Evolutionary conservation across 768 basidiomycete species (phyloP).

Genomic region (Pleurotus ostreatus): DNA sequence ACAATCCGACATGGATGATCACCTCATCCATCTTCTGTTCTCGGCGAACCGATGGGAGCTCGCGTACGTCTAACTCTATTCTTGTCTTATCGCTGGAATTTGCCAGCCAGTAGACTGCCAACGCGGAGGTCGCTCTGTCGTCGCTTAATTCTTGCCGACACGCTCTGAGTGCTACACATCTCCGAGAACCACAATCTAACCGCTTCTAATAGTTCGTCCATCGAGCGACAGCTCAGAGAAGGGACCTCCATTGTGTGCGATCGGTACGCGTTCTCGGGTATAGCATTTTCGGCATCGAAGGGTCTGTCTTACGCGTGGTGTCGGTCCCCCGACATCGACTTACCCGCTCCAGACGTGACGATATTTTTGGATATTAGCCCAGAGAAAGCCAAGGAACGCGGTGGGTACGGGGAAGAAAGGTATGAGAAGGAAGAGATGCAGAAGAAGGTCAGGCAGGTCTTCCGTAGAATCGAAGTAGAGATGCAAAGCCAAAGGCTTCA

Average conservation of each 20-base stretch:
- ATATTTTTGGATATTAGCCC: conserved; percentile 84
- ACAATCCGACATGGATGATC: conserved; percentile 85
- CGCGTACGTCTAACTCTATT: conserved; percentile 46
- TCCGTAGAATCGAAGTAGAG: conserved; percentile 54
- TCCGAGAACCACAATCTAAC: background rate
- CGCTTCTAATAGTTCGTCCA: conserved; percentile 42
- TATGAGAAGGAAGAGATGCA: conserved; percentile 85
- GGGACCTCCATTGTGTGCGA: conserved; percentile 85
- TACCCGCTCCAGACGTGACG: conserved; percentile 86
- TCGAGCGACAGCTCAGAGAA: conserved; percentile 49
- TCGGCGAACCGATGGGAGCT: conserved; percentile 97
- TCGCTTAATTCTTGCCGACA: background rate
- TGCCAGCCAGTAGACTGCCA: background rate
- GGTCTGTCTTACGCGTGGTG: conserved; percentile 81
- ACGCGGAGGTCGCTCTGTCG: background rate
- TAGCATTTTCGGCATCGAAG: conserved; percentile 79
- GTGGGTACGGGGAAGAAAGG: conserved; percentile 82
- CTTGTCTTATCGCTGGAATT: background rate
- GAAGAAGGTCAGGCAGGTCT: conserved; percentile 54
- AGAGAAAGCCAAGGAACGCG: conserved; percentile 60
- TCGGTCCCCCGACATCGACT: conserved; percentile 75
- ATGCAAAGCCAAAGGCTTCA: conserved; percentile 22
- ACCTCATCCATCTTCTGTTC: conserved; percentile 89
- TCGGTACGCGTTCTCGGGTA: conserved; percentile 94
- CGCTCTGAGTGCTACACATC: background rate